A percentile compares a stretch with the other conserved stretches of the same genome.
Conservation (phyloP, 805 yeast species). For the Kurtzmaniella cleridarum region DNA sequence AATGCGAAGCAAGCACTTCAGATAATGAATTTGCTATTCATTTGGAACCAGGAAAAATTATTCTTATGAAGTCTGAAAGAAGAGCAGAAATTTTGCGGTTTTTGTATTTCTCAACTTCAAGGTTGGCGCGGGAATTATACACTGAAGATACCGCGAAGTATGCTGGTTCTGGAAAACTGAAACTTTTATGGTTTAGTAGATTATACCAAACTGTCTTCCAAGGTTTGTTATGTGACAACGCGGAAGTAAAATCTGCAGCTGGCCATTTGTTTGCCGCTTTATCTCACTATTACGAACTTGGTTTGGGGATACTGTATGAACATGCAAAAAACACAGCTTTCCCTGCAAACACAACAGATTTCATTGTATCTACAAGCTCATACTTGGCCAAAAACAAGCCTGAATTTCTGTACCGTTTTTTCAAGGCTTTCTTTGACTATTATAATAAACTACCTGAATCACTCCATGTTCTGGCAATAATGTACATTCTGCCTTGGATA, state of each 20-base stretch:
- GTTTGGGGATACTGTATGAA: constrained; percentile 51
- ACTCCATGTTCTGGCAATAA: constrained; percentile 37
- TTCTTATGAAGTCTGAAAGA: constrained; percentile 29
- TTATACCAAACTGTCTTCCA: constrained; percentile 60
- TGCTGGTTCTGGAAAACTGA: constrained; percentile 13
- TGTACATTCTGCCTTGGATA: constrained; percentile 70
- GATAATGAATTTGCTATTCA: constrained; percentile 29
- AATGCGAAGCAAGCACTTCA: constrained; percentile 28
- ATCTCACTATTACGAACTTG: constrained; percentile 53
- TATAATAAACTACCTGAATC: constrained; percentile 34
- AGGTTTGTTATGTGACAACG: constrained; percentile 58
- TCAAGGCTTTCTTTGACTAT: constrained; percentile 42
- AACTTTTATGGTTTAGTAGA: constrained; percentile 45
- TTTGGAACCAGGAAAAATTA: constrained; percentile 19
- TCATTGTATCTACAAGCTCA: constrained; percentile 51
- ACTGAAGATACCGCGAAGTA: constrained; percentile 10
- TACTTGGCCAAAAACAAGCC: constrained; percentile 56
- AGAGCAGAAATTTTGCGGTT: constrained; percentile 62
- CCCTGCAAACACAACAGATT: constrained; percentile 62
- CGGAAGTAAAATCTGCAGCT: constrained; percentile 57
- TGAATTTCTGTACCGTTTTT: constrained; percentile 54
- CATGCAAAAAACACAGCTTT: constrained; percentile 57
- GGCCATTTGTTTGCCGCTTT: constrained; percentile 59
- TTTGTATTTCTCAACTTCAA: constrained; percentile 60
- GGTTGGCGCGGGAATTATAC: constrained; percentile 25